These are phyloP conservation scores for Nicotiana benthamiana DNA, from an alignment of 257 asterid species.

Conservation along the genomic window DNA sequence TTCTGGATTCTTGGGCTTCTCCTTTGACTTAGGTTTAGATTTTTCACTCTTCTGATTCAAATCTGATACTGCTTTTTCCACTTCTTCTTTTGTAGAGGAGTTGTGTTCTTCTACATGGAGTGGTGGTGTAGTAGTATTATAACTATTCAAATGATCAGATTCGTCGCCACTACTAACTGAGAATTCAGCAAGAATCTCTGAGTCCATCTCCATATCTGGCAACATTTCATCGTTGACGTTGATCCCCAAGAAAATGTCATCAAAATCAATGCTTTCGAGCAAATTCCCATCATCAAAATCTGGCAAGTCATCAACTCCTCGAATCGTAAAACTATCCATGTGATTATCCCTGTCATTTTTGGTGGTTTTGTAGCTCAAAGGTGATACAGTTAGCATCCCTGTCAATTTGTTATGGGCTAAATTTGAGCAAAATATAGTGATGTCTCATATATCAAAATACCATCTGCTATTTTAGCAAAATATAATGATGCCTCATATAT, in stretches of 20 bases:
- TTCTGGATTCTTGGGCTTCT: conserved; percentile 21
- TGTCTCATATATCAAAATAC: no score
- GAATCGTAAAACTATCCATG: conserved; percentile 29
- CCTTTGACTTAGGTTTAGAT: conserved; percentile 4
- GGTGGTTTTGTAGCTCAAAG: conserved; percentile 25
- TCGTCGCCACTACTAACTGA: conserved; percentile 34
- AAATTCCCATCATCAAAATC: conserved; percentile 49
- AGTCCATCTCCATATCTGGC: conserved; percentile 82
- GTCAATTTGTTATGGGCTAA: no score
- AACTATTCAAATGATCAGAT: conserved; percentile 12
- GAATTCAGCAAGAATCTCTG: conserved; percentile 49
- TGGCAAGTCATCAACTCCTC: conserved; percentile 20
- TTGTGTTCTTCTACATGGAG: no score
- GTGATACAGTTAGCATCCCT: conserved; percentile 59
- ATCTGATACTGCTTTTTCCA: conserved; percentile 5
- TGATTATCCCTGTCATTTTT: conserved; percentile 37
- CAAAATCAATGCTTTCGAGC: conserved; percentile 67
- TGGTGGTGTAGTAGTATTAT: background rate
- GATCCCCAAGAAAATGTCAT: conserved; percentile 56
- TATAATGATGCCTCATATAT: no score
- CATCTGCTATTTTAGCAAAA: no score
- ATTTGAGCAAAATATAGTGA: no score
- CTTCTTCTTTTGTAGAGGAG: background rate
- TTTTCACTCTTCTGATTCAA: conserved; percentile 21
- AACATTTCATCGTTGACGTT: conserved; percentile 40